Evolutionary conservation across 2,329 filamentous ascomycete genomes (phyloP).

Genomic region (Xylariaceae sp.): DNA sequence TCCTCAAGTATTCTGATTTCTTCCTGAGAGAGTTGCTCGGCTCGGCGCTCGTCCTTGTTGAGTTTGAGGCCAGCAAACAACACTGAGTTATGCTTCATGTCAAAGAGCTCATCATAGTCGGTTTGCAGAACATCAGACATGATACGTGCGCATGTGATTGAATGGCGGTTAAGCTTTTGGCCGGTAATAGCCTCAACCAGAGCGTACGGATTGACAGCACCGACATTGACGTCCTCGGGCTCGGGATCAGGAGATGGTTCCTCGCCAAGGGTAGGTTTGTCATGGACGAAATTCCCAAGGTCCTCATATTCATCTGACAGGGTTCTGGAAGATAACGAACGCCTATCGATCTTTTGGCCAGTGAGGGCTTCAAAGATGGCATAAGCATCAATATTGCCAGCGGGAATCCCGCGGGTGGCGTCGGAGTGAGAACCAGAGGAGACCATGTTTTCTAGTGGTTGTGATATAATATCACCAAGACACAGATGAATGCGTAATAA

Average conservation of each 20-base stretch:
- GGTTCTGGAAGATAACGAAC: conserved; percentile 29
- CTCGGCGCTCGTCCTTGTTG: conserved; percentile 41
- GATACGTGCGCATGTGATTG: conserved; percentile 39
- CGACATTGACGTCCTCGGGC: conserved; percentile 44
- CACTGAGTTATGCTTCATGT: conserved; percentile 47
- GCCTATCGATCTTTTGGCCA: conserved; percentile 38
- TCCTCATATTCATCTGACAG: conserved; percentile 41
- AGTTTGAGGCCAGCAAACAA: conserved; percentile 47
- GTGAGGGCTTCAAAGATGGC: conserved; percentile 44
- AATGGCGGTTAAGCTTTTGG: conserved; percentile 43
- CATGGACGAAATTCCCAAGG: conserved; percentile 34
- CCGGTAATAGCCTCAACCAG: conserved; percentile 48
- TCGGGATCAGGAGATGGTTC: conserved; percentile 39
- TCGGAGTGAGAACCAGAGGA: conserved; percentile 21
- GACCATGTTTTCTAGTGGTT: conserved; percentile 27
- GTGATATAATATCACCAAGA: neutral
- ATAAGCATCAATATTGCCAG: conserved; percentile 38
- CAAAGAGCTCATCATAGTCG: conserved; percentile 52
- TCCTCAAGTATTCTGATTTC: conserved; percentile 47
- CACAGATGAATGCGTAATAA: conserved; percentile 4
- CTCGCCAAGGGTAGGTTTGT: conserved; percentile 24
- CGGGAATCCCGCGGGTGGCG: conserved; percentile 10
- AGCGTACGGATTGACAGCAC: conserved; percentile 49
- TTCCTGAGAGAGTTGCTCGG: conserved; percentile 42
- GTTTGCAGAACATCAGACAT: conserved; percentile 48